Percentiles rank a stretch among this genome's conserved stretches.
These are phyloP conservation scores for Hypholoma sublateritium DNA, from an alignment of 768 basidiomycete species.

Conservation along the genomic window DNA sequence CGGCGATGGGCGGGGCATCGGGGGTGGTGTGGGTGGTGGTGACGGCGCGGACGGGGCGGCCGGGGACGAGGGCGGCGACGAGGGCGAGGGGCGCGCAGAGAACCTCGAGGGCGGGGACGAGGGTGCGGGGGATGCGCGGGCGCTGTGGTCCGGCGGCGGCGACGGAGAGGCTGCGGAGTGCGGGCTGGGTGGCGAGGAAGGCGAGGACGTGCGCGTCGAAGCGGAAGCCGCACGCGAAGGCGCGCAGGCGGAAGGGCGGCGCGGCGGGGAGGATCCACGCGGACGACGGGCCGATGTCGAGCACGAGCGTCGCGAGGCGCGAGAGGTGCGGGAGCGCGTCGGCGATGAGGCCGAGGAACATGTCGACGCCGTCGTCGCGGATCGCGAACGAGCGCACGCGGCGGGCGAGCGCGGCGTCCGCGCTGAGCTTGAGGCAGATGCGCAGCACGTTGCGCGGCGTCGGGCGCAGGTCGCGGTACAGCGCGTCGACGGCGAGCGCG, in stretches of 20 bases:
- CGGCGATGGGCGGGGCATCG: conserved; percentile 12
- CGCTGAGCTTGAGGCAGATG: conserved; percentile 22
- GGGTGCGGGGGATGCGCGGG: conserved; percentile 2
- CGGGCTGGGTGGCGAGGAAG: conserved; percentile 18
- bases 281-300: conserved; percentile 18
- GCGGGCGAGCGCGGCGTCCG: conserved; percentile 17
- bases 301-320: conserved; percentile 21
- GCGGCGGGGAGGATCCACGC: conserved; percentile 23
- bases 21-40: conserved; percentile 8
- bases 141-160: not conserved
- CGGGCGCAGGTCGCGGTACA: conserved; percentile 21
- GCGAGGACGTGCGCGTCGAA: conserved; percentile 14
- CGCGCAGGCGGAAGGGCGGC: conserved; percentile 19
- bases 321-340: conserved; percentile 19
- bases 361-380: conserved; percentile 14
- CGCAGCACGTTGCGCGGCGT: conserved; percentile 17
- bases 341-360: conserved; percentile 22
- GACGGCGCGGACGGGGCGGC: conserved; percentile 18
- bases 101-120: conserved; percentile 16
- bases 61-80: conserved; percentile 19
- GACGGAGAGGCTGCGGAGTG: conserved; percentile 12
- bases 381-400: conserved; percentile 21
- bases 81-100: conserved; percentile 19
- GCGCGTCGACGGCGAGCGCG: conserved; percentile 19
- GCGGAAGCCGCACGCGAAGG: conserved; percentile 18